Evolutionary conservation across 2,329 filamentous ascomycete species (phyloP).

Genomic region (Xylariaceae sp.): DNA sequence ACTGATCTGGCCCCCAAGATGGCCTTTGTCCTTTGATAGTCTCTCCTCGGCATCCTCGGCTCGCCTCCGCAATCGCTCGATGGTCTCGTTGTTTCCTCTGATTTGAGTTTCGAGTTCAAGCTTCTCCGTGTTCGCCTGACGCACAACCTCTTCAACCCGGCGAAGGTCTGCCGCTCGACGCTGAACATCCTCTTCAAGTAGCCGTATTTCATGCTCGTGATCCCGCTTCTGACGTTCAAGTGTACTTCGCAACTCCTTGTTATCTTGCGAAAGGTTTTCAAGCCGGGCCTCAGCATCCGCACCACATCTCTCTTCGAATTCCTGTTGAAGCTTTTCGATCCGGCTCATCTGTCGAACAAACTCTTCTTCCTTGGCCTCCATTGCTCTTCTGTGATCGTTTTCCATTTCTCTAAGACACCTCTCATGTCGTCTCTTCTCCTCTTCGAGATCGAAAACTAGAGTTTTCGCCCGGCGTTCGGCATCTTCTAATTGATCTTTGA

Average conservation of each 20-base stretch:
- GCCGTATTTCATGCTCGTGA: conserved; percentile 36
- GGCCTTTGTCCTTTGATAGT: conserved; percentile 28
- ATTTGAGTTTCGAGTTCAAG: conserved; percentile 23
- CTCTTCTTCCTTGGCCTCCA: conserved; percentile 51
- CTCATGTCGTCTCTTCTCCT: conserved; percentile 37
- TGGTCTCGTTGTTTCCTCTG: conserved; percentile 26
- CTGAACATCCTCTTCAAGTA: conserved; percentile 44
- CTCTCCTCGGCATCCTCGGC: conserved; percentile 29
- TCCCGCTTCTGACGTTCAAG: conserved; percentile 49
- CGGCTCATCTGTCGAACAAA: conserved; percentile 47
- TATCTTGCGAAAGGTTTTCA: conserved; percentile 49
- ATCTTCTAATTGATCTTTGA: conserved; percentile 66
- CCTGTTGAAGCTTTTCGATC: conserved; percentile 49
- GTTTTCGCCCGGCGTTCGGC: conserved; percentile 50
- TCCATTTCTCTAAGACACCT: conserved; percentile 24
- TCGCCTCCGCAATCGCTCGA: conserved; percentile 26
- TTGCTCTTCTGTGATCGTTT: conserved; percentile 42
- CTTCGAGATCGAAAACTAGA: conserved; percentile 39
- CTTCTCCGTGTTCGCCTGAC: conserved; percentile 21
- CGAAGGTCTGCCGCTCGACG: conserved; percentile 52
- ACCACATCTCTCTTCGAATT: conserved; percentile 38
- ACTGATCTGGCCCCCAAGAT: conserved; percentile 29
- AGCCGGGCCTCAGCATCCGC: conserved; percentile 26
- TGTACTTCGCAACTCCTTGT: conserved; percentile 58
- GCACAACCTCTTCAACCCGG: conserved; percentile 43